These are phyloP conservation scores for Populus alba DNA, from an alignment of 345 rosid genomes.

Conservation along the genomic window DNA sequence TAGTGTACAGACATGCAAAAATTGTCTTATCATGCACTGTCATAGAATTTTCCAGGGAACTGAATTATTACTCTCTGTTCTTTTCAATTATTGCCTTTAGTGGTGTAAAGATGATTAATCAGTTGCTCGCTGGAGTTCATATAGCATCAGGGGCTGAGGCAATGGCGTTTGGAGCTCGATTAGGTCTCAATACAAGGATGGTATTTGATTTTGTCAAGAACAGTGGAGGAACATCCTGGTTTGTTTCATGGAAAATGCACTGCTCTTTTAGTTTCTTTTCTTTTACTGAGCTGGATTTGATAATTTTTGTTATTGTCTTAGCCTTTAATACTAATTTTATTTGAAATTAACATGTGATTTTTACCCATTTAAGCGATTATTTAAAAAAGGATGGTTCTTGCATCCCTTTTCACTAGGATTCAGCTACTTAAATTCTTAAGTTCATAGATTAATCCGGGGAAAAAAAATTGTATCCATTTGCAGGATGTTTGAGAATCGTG, in stretches of 20 bases:
- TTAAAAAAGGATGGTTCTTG: too few species aligned
- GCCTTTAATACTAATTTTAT: too few species aligned
- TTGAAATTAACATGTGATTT: too few species aligned
- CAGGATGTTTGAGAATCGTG: slow-evolving; percentile 99
- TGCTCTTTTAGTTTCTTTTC: slow-evolving; percentile 1
- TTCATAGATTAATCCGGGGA: background rate
- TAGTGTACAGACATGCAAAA: too few species aligned
- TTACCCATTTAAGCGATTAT: too few species aligned
- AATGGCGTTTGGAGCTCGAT: slow-evolving; percentile 90
- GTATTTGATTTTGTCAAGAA: slow-evolving; percentile 60
- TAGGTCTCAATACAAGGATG: slow-evolving; percentile 76
- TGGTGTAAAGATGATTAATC: slow-evolving; percentile 91
- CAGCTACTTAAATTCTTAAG: background rate
- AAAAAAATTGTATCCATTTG: slow-evolving; percentile 23
- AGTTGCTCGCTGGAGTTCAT: slow-evolving; percentile 97
- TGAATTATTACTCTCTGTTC: background rate
- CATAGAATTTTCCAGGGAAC: too few species aligned
- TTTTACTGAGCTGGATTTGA: background rate
- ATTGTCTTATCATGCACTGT: too few species aligned
- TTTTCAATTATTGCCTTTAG: slow-evolving; percentile 27
- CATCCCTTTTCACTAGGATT: too few species aligned
- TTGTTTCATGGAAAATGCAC: slow-evolving; percentile 23
- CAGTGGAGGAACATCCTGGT: slow-evolving; percentile 87
- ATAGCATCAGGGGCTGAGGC: slow-evolving; percentile 97
- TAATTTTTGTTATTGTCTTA: background rate